A percentile compares a stretch with the other conserved stretches of the same genome.
phyloP scores from a whole-genome alignment of 352 stramenopile genomes.

The Plasmopara viticola region DNA sequence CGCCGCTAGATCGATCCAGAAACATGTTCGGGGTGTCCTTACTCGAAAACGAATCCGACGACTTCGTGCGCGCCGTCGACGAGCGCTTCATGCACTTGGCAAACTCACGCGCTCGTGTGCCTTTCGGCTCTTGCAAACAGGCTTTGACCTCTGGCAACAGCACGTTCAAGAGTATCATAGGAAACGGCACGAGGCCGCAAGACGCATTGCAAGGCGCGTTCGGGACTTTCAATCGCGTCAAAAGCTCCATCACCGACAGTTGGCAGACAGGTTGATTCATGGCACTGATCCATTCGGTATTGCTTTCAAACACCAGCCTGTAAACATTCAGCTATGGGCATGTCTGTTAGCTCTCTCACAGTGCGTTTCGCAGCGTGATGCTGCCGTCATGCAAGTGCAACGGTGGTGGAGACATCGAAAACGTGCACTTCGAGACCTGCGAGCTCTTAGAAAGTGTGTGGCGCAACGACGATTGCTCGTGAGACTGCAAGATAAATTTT shows the following conservation, averaged over 20 bases:
- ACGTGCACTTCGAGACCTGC: constrained; percentile 18
- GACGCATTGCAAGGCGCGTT: constrained; percentile 40
- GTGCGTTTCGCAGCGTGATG: constrained; percentile 21
- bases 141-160: constrained; percentile 26
- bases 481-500: constrained; percentile 38
- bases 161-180: constrained; percentile 26
- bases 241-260: constrained; percentile 24
- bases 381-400: constrained; percentile 21
- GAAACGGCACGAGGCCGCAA: constrained; percentile 5
- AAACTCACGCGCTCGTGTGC: constrained; percentile 30
- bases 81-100: constrained; percentile 26
- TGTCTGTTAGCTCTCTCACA: constrained; percentile 46
- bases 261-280: constrained; percentile 37
- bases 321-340: constrained; percentile 38
- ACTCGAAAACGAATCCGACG: constrained; percentile 29
- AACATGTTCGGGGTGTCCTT: constrained; percentile 37
- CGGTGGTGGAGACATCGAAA: constrained; percentile 32
- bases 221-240: constrained; percentile 37
- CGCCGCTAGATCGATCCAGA: constrained; percentile 47
- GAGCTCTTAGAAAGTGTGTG: constrained; percentile 29
- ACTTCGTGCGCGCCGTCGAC: constrained; percentile 28
- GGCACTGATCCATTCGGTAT: constrained; percentile 8
- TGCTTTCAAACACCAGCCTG: constrained; percentile 29
- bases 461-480: constrained; percentile 33
- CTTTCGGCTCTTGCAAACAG: constrained; percentile 26